Evolutionary conservation across 2,329 filamentous ascomycete genomes (phyloP), one percentile per base, ranked within the genome.

Genomic region (Aspergillus sp.): DNA sequence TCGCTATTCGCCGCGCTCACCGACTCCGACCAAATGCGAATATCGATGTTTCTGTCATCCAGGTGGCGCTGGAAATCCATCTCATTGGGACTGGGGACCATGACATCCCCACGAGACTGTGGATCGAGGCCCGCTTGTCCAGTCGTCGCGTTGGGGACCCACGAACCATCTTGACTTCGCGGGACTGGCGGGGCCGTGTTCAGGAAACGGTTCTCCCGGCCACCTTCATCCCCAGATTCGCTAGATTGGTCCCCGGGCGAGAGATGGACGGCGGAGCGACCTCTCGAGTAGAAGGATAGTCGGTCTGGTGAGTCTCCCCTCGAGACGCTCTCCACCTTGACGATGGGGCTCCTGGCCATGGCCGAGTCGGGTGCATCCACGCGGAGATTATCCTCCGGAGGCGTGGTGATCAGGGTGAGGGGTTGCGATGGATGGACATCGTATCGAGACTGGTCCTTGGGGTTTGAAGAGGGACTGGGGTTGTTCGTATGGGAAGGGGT

Each of bases 11-110:
- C 74, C 40, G 75, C 75, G 56, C 75, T 80, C n/a, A 75, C 75
- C 11, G 74, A 73, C 13, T 68, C 74, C 3, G 82, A 73, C 81
- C 81, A 84, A 19, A 74, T 69, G 47, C 74, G 71, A 32, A 84
- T 80, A 49, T 81, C 78, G 8, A 73, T 70, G 52, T 81, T 81
- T 59, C 77, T 81, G 47, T 81, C 76, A 3, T 75, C 72, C 30
- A 74, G 66, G 32, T 75, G 68, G 46, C 76, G 73, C 52, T 75
- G 68, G 41, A 75, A 68, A 45, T 76, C 73, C 45, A 81, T 67
- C 22, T 83, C 79, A 45, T 80, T 78, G 7, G 81, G 68, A 45
- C 74, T 82, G 13, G 72, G 72, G 3, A 80, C 69, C 43, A 72
- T 72, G 14, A 69, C 65, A 49, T 78, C 65, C 4, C 69, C 71